Percentiles rank a stretch among this genome's conserved stretches.
Evolutionary conservation across 2,329 filamentous ascomycete species (phyloP).

Genomic region (Hypoxylon sp.): DNA sequence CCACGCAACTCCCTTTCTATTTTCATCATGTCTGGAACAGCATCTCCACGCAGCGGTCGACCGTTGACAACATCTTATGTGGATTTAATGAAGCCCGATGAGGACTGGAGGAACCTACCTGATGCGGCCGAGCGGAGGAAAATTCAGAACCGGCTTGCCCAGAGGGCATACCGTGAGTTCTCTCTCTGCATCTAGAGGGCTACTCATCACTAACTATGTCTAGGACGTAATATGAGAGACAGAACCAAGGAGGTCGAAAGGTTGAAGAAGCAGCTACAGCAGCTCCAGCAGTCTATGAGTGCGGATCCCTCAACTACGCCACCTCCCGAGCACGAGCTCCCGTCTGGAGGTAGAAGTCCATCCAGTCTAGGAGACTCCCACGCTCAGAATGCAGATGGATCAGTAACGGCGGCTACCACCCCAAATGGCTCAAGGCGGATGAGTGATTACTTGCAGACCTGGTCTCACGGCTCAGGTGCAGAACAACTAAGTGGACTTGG

Average conservation of each 20-base stretch:
- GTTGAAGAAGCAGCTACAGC: slow-evolving; percentile 47
- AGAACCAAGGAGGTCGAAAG: slow-evolving; percentile 47
- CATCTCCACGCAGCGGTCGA: slow-evolving; percentile 46
- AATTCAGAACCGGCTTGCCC: slow-evolving; percentile 49
- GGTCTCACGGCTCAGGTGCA: slow-evolving; percentile 38
- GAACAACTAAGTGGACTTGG: slow-evolving; percentile 42
- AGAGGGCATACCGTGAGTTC: slow-evolving; percentile 47
- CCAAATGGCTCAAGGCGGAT: slow-evolving; percentile 38
- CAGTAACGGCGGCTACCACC: slow-evolving; percentile 26
- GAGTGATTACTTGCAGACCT: slow-evolving; percentile 43
- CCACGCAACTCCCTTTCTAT: not conserved
- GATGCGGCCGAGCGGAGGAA: slow-evolving; percentile 47
- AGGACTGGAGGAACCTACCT: slow-evolving; percentile 48
- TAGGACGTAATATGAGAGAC: slow-evolving; percentile 48
- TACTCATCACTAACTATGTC: slow-evolving; percentile 13
- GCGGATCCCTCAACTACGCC: slow-evolving; percentile 41
- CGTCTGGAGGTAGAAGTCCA: slow-evolving; percentile 41
- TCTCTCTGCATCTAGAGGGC: not conserved
- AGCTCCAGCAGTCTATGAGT: slow-evolving; percentile 44
- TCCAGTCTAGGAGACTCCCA: slow-evolving; percentile 36
- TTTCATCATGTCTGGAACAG: slow-evolving; percentile 41
- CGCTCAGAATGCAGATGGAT: slow-evolving; percentile 27
- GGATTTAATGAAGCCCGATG: slow-evolving; percentile 48
- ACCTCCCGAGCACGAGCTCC: slow-evolving; percentile 43
- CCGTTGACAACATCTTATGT: slow-evolving; percentile 47